phyloP scores from a whole-genome alignment of 2,329 filamentous ascomycete genomes.

The Rutstroemia sp. region DNA sequence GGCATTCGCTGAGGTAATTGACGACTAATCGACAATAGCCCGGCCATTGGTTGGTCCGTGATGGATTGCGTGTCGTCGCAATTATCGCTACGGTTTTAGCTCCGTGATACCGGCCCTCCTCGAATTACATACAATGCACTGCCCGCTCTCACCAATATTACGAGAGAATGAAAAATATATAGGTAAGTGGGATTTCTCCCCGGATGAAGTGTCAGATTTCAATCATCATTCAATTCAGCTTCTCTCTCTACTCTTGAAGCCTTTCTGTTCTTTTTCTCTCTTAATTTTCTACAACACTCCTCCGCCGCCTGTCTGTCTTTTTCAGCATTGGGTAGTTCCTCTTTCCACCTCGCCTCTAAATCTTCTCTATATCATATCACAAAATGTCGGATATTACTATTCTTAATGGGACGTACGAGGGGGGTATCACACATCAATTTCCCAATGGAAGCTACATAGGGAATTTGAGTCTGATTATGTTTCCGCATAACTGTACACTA shows the following conservation, averaged over 20 bases:
- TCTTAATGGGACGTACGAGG: no score
- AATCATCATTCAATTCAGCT: background rate
- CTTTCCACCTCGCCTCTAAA: no score
- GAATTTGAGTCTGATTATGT: conserved; percentile 20
- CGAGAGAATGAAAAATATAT: background rate
- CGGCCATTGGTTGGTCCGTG: no score
- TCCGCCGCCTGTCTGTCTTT: no score
- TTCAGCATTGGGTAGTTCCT: no score
- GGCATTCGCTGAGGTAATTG: no score
- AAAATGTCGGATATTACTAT: background rate
- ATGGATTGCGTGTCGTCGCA: no score
- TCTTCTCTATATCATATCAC: no score
- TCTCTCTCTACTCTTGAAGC: background rate
- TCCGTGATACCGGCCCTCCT: no score
- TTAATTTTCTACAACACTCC: background rate
- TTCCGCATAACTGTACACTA: conserved; percentile 23
- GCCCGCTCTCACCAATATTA: background rate
- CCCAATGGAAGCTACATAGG: conserved; percentile 14
- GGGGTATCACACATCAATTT: conserved; percentile 11
- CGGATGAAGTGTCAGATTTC: background rate
- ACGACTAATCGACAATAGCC: no score
- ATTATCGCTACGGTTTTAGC: no score
- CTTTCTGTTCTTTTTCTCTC: background rate
- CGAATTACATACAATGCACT: background rate
- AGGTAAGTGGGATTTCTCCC: background rate